Conservation (phyloP, 768 basidiomycete genomes). For the Mycena vitilis region DNA sequence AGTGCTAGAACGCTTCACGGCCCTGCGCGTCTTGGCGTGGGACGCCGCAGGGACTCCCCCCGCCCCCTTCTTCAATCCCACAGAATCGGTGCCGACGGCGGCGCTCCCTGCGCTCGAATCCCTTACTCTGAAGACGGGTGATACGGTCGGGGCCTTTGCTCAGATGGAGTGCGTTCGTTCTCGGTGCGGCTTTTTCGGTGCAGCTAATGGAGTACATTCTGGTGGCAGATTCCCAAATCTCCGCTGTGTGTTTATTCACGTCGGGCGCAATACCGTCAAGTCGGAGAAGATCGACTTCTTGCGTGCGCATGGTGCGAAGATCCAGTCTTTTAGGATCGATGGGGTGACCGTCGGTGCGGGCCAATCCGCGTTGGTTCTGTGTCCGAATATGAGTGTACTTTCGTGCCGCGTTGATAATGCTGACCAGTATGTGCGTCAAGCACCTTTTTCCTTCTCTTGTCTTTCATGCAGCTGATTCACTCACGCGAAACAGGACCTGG, state of each 20-base stretch:
- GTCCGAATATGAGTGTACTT: constrained; percentile 3
- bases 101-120: constrained; percentile 10
- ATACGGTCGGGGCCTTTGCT: neutral
- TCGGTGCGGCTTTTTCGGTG: neutral
- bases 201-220: neutral
- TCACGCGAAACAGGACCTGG: neutral
- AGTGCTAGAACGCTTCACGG: neutral
- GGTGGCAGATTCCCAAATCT: neutral
- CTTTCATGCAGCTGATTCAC: neutral
- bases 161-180: constrained; percentile 1
- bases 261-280: no score
- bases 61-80: neutral
- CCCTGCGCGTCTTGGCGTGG: neutral
- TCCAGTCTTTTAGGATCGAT: neutral
- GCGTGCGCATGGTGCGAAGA: constrained; percentile 4
- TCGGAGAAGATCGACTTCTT: neutral
- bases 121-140: neutral
- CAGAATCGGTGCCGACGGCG: neutral
- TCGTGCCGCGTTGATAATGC: neutral
- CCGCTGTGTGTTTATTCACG: neutral
- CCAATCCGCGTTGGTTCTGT: neutral
- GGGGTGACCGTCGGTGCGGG: neutral
- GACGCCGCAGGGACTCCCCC: neutral
- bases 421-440: neutral
- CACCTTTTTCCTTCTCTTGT: no score